A percentile compares a stretch with the other conserved stretches of the same genome.
phyloP scores from a whole-genome alignment of 176 grass and related monocot genomes.

The Hyparrhenia diplandra region DNA sequence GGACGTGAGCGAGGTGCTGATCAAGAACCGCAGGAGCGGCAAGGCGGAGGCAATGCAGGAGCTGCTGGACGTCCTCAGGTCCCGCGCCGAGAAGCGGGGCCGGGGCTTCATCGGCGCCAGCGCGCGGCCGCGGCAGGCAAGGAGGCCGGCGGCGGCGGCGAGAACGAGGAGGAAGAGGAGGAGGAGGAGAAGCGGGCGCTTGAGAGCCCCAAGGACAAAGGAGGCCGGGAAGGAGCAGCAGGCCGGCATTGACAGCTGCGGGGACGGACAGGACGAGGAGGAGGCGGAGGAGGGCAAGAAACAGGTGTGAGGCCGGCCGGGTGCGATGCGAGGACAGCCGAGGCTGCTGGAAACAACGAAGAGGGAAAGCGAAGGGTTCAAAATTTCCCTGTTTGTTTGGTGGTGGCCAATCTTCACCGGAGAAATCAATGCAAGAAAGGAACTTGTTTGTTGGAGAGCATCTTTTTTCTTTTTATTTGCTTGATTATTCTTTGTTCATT shows the following conservation, averaged over 20 bases:
- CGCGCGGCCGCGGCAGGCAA: neutral
- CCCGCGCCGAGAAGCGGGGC: constrained; percentile 29
- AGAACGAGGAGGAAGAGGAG: constrained; percentile 47
- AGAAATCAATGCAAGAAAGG: constrained; percentile 9
- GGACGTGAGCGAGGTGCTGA: constrained; percentile 88
- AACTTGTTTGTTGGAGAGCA: neutral
- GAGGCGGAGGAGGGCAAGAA: constrained; percentile 35
- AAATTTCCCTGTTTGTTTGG: constrained; percentile 39
- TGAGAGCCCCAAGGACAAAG: constrained; percentile 80
- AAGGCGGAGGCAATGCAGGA: constrained; percentile 37
- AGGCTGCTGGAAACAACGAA: neutral
- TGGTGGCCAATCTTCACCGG: neutral
- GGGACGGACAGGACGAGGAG: constrained; percentile 40
- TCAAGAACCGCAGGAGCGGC: constrained; percentile 59
- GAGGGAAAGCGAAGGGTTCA: constrained; percentile 46
- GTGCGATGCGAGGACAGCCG: neutral
- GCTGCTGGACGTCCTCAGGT: constrained; percentile 36
- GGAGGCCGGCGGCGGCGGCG: constrained; percentile 22
- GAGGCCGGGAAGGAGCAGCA: constrained; percentile 32
- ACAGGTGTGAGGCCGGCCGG: constrained; percentile 10
- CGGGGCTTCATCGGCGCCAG: neutral
- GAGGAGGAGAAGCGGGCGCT: constrained; percentile 83
- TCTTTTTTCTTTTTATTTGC: neutral
- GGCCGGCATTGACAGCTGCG: constrained; percentile 24
- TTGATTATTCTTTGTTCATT: constrained; percentile 1